phyloP scores from a whole-genome alignment of 768 basidiomycete species.

The Lyophyllum shimeji region DNA sequence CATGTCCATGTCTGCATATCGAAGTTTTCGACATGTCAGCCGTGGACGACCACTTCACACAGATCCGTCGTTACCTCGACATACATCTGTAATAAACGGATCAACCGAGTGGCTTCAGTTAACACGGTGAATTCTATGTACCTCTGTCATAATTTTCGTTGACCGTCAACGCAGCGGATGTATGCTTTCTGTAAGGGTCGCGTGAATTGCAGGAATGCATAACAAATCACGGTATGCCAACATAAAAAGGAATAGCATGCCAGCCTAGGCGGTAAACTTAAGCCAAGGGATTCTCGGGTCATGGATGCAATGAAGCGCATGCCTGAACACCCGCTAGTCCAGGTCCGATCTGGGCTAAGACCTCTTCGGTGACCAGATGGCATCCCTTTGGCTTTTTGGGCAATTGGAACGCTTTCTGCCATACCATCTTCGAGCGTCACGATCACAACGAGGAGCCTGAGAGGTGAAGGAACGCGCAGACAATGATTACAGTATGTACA shows the following conservation, averaged over 20 bases:
- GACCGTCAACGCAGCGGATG: constrained; percentile 75
- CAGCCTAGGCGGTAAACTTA: constrained; percentile 46
- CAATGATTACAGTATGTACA: neutral
- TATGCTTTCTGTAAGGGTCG: constrained; percentile 48
- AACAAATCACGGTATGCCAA: constrained; percentile 30
- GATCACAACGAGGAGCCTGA: neutral
- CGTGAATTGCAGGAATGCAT: neutral
- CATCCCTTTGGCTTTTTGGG: constrained; percentile 59
- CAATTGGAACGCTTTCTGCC: constrained; percentile 85
- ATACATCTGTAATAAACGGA: constrained; percentile 28
- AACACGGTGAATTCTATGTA: constrained; percentile 39
- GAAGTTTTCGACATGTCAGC: neutral
- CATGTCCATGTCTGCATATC: constrained; percentile 87
- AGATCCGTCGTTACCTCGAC: constrained; percentile 27
- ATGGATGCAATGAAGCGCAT: constrained; percentile 5
- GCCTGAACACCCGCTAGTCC: constrained; percentile 71
- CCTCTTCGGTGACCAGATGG: constrained; percentile 81
- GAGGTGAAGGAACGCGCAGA: neutral
- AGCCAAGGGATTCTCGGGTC: neutral
- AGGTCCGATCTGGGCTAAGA: constrained; percentile 62
- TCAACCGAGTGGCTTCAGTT: neutral
- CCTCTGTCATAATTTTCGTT: constrained; percentile 91
- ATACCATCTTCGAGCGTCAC: constrained; percentile 57
- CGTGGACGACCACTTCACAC: neutral
- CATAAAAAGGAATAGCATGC: constrained; percentile 91